phyloP scores from a whole-genome alignment of 257 asterid genomes.

The Solanum habrochaites region DNA sequence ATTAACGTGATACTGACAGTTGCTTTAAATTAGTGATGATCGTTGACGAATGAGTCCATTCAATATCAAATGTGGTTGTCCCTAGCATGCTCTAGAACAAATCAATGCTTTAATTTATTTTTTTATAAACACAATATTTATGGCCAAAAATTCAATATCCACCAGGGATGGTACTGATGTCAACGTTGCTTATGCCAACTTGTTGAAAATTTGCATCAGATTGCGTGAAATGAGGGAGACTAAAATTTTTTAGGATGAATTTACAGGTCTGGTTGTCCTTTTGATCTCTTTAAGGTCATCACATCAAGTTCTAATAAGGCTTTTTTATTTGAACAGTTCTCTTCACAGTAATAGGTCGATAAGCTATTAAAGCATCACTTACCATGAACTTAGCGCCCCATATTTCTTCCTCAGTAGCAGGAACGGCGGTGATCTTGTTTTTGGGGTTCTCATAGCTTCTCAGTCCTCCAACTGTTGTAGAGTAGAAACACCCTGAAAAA shows the following conservation, averaged over 20 bases:
- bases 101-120: background rate
- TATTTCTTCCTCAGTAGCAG: conserved; percentile 87
- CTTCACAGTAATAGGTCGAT: background rate
- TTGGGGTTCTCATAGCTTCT: conserved; percentile 95
- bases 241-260: background rate
- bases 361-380: conserved; percentile 2
- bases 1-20: background rate
- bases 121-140: background rate
- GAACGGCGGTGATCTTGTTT: conserved; percentile 85
- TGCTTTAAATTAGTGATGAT: background rate
- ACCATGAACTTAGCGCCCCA: conserved; percentile 99
- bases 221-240: background rate
- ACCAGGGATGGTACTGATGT: background rate
- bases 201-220: background rate
- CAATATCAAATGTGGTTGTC: background rate
- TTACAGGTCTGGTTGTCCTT: background rate
- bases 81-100: background rate
- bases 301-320: background rate
- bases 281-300: background rate
- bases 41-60: background rate
- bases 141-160: background rate
- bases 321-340: background rate
- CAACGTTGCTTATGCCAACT: background rate
- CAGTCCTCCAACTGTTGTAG: conserved; percentile 71
- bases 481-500: conserved; percentile 81